A percentile compares a stretch with the other conserved stretches of the same genome.
phyloP scores from a whole-genome alignment of 345 rosid species.

The Moricandia moricandioides region DNA sequence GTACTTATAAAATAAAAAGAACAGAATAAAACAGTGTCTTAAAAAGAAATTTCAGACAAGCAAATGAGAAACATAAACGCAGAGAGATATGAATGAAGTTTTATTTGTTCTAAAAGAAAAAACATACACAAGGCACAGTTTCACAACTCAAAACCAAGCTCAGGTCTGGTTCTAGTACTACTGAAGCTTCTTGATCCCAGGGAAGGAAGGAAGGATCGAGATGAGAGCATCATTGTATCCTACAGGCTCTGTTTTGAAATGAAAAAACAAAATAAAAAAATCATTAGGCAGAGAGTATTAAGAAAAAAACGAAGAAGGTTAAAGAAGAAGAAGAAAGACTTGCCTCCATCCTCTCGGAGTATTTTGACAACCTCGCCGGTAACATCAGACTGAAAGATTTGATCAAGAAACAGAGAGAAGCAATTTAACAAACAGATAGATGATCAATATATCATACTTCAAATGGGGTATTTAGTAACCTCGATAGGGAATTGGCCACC shows the following conservation, averaged over 20 bases:
- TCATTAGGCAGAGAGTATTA: not conserved
- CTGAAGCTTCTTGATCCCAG: slow-evolving; percentile 88
- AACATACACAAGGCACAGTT: slow-evolving; percentile 29
- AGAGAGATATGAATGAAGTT: slow-evolving; percentile 25
- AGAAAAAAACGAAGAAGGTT: not conserved
- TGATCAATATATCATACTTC: not conserved
- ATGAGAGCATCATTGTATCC: slow-evolving; percentile 86
- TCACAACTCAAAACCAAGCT: slow-evolving; percentile 21
- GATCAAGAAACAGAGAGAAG: not conserved
- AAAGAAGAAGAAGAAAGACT: slow-evolving; percentile 23
- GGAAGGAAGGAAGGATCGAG: slow-evolving; percentile 80
- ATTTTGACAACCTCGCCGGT: slow-evolving; percentile 77
- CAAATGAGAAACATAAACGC: not conserved
- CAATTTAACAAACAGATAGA: not conserved
- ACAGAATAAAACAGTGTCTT: slow-evolving; percentile 14
- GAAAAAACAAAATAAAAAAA: not conserved
- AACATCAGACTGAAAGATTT: slow-evolving; percentile 62
- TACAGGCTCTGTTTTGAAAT: slow-evolving; percentile 60
- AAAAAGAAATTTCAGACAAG: slow-evolving; percentile 18
- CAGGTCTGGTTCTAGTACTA: slow-evolving; percentile 38
- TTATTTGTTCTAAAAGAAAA: slow-evolving; percentile 21
- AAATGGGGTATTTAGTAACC: no score
- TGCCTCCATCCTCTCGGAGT: slow-evolving; percentile 78
- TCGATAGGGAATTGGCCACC: slow-evolving; percentile 78
- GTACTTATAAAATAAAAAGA: not conserved